A percentile compares a stretch with the other conserved stretches of the same genome.
Evolutionary conservation across 768 basidiomycete genomes (phyloP).

Genomic region (Paxillus rubicundulus): DNA sequence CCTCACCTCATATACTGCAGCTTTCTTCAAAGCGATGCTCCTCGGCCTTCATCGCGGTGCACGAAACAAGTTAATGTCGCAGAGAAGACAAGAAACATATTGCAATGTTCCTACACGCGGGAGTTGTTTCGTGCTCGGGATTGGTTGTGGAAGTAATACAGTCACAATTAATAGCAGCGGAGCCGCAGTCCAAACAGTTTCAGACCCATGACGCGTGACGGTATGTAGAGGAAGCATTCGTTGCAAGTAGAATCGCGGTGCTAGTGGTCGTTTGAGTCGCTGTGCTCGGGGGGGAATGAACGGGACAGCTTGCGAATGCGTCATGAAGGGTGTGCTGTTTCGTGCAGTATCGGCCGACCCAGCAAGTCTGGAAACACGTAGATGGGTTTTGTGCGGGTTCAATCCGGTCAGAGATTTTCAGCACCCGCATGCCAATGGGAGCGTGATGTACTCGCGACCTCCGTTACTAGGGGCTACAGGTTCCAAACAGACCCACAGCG

Average conservation of each 20-base stretch:
- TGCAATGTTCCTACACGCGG: not conserved
- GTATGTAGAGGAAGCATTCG: not conserved
- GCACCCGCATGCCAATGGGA: not conserved
- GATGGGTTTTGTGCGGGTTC: too few relatives aligned
- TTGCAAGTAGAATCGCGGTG: not conserved
- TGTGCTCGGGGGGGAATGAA: too few relatives aligned
- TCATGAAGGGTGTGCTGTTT: too few relatives aligned
- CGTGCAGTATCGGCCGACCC: too few relatives aligned
- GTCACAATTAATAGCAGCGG: too few relatives aligned
- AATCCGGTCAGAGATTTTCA: too few relatives aligned
- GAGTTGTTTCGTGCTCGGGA: not conserved
- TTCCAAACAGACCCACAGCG: not conserved
- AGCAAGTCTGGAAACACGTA: too few relatives aligned
- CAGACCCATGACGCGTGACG: not conserved
- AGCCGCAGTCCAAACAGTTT: not conserved
- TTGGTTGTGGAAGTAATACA: not conserved
- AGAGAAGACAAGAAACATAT: not conserved
- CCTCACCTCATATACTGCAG: constrained; percentile 2
- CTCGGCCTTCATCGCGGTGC: not conserved
- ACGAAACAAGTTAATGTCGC: not conserved
- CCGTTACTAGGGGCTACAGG: not conserved
- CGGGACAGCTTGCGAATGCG: too few relatives aligned
- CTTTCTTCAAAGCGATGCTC: not conserved
- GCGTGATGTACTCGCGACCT: not conserved
- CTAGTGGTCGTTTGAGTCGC: too few relatives aligned